Evolutionary conservation across 2,329 filamentous ascomycete species (phyloP), one percentile per base, ranked within the genome.

Genomic region (Pseudogymnoascus sp.): DNA sequence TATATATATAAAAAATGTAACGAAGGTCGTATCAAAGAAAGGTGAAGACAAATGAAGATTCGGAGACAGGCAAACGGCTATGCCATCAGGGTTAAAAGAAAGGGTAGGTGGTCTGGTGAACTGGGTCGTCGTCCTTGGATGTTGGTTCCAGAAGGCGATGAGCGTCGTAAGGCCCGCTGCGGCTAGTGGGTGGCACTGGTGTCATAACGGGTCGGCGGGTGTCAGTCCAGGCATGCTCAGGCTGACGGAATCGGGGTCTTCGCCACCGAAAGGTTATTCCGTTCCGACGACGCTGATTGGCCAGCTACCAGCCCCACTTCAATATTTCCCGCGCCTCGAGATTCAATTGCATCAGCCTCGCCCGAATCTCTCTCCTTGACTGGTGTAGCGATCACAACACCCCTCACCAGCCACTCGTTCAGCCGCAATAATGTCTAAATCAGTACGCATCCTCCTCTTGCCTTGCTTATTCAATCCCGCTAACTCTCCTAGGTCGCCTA

Each of bases 401-500:
- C 14, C 43, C 43, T 30, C 25, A 50, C 2, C 43, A 12, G 43
- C 8, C n/a, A 16, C 43, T 28, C 41, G 18, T 30, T 30, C 43
- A 50, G 43, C 43, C 43, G 43, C 43, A 50, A 50, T 38, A 34
- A 71, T 71, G 70, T 70, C 70, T 25, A 67, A 67, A 68, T 69
- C 69, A 30, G 70, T 70, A 65, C 61, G 68, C 62, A 14, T 16
- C 5, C 6, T 14, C 28, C 22, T 5, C 7, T 11, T 8, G 9
- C 25, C 4, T 12, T 16, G 4, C 6, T 22, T 12, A 22, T 58
- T 34, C 11, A 58, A 35, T 3, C 9, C 12, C 11, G n/a, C 35
- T 58, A 38, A 58, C 16, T 6, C 18, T 20, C 54, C 12, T 64
- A 81, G 79, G 70, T 74, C 67, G 75, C 74, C 37, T 74, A 75